phyloP scores from a whole-genome alignment of 345 rosid species.

The Gossypium anomalum region DNA sequence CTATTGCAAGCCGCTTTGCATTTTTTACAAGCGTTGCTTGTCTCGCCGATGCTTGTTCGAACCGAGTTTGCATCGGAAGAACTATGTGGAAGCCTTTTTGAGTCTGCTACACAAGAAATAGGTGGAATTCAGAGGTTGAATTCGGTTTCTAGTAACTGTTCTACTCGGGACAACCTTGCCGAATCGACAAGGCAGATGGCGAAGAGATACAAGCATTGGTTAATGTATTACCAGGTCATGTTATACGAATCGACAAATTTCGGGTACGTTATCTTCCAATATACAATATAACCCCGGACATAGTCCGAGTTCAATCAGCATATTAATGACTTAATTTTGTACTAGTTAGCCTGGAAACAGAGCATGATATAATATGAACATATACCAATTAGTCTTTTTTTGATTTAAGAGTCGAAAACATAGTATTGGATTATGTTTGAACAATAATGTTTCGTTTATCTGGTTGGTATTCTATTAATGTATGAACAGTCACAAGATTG shows the following conservation, averaged over 20 bases:
- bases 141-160: neutral
- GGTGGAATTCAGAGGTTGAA: constrained; percentile 9
- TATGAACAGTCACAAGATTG: constrained; percentile 31
- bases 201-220: constrained; percentile 57
- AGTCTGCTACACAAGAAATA: constrained; percentile 5
- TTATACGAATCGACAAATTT: constrained; percentile 26
- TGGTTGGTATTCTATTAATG: constrained; percentile 12
- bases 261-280: constrained; percentile 20
- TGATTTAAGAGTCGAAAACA: neutral
- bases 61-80: constrained; percentile 40
- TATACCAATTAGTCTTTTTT: neutral
- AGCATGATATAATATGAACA: neutral
- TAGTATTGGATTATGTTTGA: neutral
- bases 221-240: constrained; percentile 73
- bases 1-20: constrained; percentile 66
- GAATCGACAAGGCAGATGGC: constrained; percentile 46
- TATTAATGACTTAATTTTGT: neutral
- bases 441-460: neutral
- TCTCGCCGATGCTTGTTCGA: constrained; percentile 47
- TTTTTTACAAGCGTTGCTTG: constrained; percentile 60
- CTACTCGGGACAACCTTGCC: constrained; percentile 12
- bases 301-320: neutral
- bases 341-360: neutral
- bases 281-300: neutral
- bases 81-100: constrained; percentile 44